Evolutionary conservation across 169 alveolate genomes (phyloP), one percentile per base, ranked within the genome.

Genomic region (Eimeria praecox): DNA sequence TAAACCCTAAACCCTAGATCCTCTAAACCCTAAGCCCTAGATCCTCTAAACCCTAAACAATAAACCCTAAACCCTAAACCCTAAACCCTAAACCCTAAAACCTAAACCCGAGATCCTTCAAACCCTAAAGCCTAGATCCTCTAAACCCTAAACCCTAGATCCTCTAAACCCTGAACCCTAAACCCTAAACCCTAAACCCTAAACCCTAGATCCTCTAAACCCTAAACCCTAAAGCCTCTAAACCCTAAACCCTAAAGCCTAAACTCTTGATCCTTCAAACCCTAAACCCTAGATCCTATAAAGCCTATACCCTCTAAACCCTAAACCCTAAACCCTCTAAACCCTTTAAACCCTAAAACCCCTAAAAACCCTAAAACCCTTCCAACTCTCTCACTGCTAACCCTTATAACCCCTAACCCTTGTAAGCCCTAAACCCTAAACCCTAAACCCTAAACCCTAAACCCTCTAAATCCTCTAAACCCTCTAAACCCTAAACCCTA

Each of bases 401-500:
- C 6, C 59, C 59, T 14, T 52, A 52, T 9, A 52, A 4, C 75
- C 4, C 35, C 75, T 20, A 64, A 64, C 6, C 75, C 75, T 27
- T 64, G 18, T 64, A 64, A 64, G 18, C 75, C 75, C 75, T 64
- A 64, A 64, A 64, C 75, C 75, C 75, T 64, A 64, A 64, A 64
- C 75, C 75, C 75, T 64, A 64, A 64, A 64, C 75, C 75, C 75
- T 64, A 64, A 20, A 64, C 75, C 75, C 75, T 64, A 64, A 64
- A n/a, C 10, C 95, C 20, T n/a, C n/a, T n/a, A n/a, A n/a, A n/a
- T n/a, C n/a, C 75, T 27, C 75, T 64, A 64, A 64, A 64, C 75
- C 75, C 75, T 64, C 75, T 64, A 64, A 20, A 64, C 75, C 75
- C 75, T 64, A 64, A 64, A n/a, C 10, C 95, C 20, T 69, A 95